phyloP scores from a whole-genome alignment of 371 early-diverging fungal species.

The Mortierella sp. region DNA sequence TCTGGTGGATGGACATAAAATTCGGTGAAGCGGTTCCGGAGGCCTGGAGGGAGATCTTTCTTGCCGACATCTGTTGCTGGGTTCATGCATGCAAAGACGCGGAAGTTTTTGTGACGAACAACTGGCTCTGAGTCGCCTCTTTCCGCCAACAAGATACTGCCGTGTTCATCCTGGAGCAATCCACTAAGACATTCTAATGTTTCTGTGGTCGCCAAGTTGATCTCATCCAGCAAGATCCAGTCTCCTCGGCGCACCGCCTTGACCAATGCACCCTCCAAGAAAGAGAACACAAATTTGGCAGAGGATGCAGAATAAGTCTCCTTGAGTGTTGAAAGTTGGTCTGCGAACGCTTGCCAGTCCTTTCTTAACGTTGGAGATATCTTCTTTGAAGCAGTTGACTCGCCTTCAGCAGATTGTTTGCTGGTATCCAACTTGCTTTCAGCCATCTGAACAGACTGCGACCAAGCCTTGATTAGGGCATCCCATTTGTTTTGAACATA shows the following conservation, averaged over 20 bases:
- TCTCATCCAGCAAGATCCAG: constrained; percentile 99
- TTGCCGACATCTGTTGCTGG: constrained; percentile 99
- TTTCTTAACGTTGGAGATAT: constrained; percentile 63
- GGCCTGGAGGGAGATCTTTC: constrained; percentile 93
- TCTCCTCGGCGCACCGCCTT: constrained; percentile 93
- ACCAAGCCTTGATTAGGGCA: constrained; percentile 79
- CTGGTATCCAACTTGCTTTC: constrained; percentile 38
- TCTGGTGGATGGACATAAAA: constrained; percentile 96
- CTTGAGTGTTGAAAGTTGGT: constrained; percentile 72
- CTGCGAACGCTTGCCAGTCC: constrained; percentile 74
- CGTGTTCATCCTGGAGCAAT: constrained; percentile 86
- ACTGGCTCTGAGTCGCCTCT: constrained; percentile 92
- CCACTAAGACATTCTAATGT: constrained; percentile 94
- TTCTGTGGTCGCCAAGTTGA: constrained; percentile 97
- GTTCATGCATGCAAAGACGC: constrained; percentile 99
- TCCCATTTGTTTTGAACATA: constrained; percentile 84
- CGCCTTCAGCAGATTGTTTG: constrained; percentile 25
- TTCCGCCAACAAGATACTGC: constrained; percentile 89
- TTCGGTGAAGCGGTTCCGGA: constrained; percentile 95
- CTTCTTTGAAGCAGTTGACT: constrained; percentile 40
- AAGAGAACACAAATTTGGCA: constrained; percentile 91
- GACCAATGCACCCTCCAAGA: constrained; percentile 95
- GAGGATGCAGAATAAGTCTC: constrained; percentile 80
- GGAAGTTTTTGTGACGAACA: constrained; percentile 94
- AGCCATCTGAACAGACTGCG: constrained; percentile 39